phyloP scores from a whole-genome alignment of 352 stramenopile species.

The Globisporangium nodosum region DNA sequence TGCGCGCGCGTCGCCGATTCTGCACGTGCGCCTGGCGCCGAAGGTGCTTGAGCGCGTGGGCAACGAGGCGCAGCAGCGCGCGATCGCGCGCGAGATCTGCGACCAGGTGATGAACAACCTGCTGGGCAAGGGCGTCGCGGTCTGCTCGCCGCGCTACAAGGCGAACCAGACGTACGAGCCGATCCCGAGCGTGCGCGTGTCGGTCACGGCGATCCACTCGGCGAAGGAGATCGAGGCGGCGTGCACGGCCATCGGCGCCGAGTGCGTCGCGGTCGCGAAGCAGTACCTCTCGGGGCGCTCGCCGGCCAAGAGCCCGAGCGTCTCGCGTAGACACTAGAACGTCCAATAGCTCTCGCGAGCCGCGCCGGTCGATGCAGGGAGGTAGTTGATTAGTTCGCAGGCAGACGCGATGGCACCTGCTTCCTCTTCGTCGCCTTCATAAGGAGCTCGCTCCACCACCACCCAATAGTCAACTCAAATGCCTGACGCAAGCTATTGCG shows the following conservation, averaged over 20 bases:
- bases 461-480: neutral
- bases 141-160: conserved; percentile 77
- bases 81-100: conserved; percentile 52
- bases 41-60: conserved; percentile 31
- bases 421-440: neutral
- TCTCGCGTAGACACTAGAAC: conserved; percentile 40
- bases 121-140: conserved; percentile 52
- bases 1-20: conserved; percentile 55
- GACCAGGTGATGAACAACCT: conserved; percentile 60
- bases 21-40: conserved; percentile 56
- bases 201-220: conserved; percentile 67
- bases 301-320: conserved; percentile 15
- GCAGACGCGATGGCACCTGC: no score
- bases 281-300: conserved; percentile 29
- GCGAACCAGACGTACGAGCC: conserved; percentile 49
- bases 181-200: conserved; percentile 68
- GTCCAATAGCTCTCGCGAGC: neutral
- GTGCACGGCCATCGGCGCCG: conserved; percentile 48
- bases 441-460: neutral
- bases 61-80: conserved; percentile 42
- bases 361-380: neutral
- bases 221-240: conserved; percentile 46
- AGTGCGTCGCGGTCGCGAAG: conserved; percentile 50
- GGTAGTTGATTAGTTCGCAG: no score
- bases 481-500: neutral